Percentiles rank a stretch among this genome's conserved stretches.
phyloP scores from a whole-genome alignment of 2,329 filamentous ascomycete genomes.

The Pestalotiopsis sp. region DNA sequence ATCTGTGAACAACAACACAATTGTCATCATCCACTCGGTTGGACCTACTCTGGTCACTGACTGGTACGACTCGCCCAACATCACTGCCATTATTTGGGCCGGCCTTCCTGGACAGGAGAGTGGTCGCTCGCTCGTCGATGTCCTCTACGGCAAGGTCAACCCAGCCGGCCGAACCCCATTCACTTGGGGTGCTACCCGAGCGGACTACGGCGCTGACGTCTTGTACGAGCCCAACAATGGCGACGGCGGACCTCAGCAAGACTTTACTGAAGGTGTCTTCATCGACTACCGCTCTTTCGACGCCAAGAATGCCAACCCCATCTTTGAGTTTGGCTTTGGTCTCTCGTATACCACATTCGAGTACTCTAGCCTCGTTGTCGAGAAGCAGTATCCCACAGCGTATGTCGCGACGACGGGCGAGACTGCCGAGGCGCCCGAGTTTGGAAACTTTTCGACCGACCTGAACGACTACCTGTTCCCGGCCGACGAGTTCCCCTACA shows the following conservation, averaged over 20 bases:
- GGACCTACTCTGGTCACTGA: slow-evolving; percentile 78
- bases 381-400: slow-evolving; percentile 47
- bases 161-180: slow-evolving; percentile 79
- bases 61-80: slow-evolving; percentile 75
- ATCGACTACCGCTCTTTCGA: slow-evolving; percentile 84
- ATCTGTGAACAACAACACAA: slow-evolving; percentile 79
- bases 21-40: slow-evolving; percentile 86
- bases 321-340: slow-evolving; percentile 82
- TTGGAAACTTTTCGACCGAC: slow-evolving; percentile 66
- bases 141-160: slow-evolving; percentile 82
- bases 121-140: slow-evolving; percentile 76
- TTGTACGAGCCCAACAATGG: slow-evolving; percentile 72
- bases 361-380: slow-evolving; percentile 68
- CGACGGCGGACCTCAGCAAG: slow-evolving; percentile 65
- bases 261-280: slow-evolving; percentile 78
- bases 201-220: slow-evolving; percentile 71
- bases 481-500: slow-evolving; percentile 48
- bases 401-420: slow-evolving; percentile 65
- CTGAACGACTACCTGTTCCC: slow-evolving; percentile 72
- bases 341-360: slow-evolving; percentile 80
- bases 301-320: slow-evolving; percentile 62
- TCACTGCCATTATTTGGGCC: slow-evolving; percentile 83
- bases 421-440: slow-evolving; percentile 64
- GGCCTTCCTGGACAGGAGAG: slow-evolving; percentile 83
- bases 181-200: slow-evolving; percentile 71